Base-by-base conservation (phyloP, 1,139 yeast genomes). In the Suhomyces wounanorum region DNA sequence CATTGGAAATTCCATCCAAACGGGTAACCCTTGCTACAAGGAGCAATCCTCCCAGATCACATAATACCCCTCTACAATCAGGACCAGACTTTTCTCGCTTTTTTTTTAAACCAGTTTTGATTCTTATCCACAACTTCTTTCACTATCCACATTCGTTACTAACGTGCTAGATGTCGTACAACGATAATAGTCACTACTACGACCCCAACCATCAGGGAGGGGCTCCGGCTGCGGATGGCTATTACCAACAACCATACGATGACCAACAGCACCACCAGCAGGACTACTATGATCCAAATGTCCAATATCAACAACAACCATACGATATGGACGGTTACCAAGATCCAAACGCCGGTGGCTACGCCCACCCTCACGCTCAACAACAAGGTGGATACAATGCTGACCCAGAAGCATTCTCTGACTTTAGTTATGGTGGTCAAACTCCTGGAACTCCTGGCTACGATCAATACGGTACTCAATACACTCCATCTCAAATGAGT, bases 401-500 rank as follows among this genome's bases (percentile, higher is more conserved):
- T 55, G 87, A 83, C 61, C 86, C 85, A 13, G 95, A 87, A 68
- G 89, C 89, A 48, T 87, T 86, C 58, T 84, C 90, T 31, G 94
- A 87, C 66, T 87, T 87, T 64, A 81, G 87, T 58, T 85, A 86
- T 61, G 67, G 67, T 47, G 84, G 83, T 53, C 89, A 85, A 58
- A 79, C 85, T 49, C 87, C 89, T 36, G 90, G 90, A 48, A 71
- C 78, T 49, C 79, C 84, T 31, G 85, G 85, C 28, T 85, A 85
- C 63, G 90, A 85, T 65, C 89, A 88, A 58, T 88, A 85, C 64
- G 89, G 91, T 45, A 85, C 90, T 58, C 92, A 84, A 63, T 84
- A 84, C 65, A 85, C 94, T 49, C 90, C 94, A 28, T 85, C 91
- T 16, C 92, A 87, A 67, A 83, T 87, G 87, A 84, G 90, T 65